Evolutionary conservation across 306 rosid genomes (phyloP).

Genomic region (Cicer yamashitae): DNA sequence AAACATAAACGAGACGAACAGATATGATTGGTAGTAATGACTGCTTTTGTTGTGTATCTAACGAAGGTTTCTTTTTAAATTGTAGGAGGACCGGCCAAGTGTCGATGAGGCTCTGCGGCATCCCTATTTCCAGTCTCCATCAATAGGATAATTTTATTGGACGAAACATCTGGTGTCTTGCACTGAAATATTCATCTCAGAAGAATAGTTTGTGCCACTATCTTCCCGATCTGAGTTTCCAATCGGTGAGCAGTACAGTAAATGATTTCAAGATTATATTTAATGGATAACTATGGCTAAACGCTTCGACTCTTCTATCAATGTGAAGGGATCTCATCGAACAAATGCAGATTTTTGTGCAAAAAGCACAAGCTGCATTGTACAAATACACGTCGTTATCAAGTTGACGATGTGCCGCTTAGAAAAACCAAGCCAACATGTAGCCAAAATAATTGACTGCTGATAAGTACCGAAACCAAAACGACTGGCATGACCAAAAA

Average conservation of each 20-base stretch:
- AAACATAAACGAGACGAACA: too few relatives aligned
- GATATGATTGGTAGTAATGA: not conserved
- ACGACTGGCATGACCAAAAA: not conserved
- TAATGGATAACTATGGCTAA: not conserved
- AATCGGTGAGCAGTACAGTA: not conserved
- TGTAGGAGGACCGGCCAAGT: conserved; percentile 81
- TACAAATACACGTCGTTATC: conserved; percentile 6
- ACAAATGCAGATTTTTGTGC: conserved; percentile 15
- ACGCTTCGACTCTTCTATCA: not conserved
- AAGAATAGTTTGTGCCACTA: conserved; percentile 21
- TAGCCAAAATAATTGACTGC: conserved; percentile 14
- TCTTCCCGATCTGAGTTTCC: conserved; percentile 27
- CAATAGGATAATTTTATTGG: conserved; percentile 47
- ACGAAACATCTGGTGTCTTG: conserved; percentile 17
- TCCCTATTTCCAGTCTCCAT: conserved; percentile 78
- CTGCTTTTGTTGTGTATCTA: conserved; percentile 29
- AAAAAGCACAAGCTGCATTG: not conserved
- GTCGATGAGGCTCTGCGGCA: conserved; percentile 84
- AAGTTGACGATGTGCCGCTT: conserved; percentile 8
- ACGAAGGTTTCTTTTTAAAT: conserved; percentile 36
- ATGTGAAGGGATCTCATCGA: not conserved
- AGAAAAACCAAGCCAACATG: conserved; percentile 8
- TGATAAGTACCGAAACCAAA: conserved; percentile 9
- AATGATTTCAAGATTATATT: conserved; percentile 15
- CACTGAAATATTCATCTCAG: conserved; percentile 28